A percentile compares a stretch with the other conserved stretches of the same genome.
These are phyloP conservation scores for Ustilago shanxiensis DNA, from an alignment of 1,284 basidiomycete genomes.

Conservation along the genomic window DNA sequence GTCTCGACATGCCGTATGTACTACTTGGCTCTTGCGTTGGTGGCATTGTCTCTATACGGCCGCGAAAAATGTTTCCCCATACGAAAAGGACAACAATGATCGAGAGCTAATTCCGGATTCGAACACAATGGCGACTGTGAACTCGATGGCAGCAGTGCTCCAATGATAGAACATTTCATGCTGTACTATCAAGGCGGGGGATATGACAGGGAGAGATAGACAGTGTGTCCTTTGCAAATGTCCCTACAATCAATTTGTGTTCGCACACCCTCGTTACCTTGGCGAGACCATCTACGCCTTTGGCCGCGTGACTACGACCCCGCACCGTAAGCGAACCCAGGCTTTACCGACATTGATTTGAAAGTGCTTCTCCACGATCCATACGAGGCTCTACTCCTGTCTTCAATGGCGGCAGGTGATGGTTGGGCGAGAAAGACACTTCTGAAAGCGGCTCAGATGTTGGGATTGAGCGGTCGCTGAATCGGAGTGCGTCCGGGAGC, in stretches of 20 bases:
- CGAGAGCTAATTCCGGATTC: conserved; percentile 4
- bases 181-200: no score
- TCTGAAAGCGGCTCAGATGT: conserved; percentile 9
- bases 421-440: background rate
- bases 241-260: background rate
- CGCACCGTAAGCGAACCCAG: conserved; percentile 12
- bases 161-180: no score
- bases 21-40: background rate
- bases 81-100: background rate
- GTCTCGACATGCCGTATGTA: no score
- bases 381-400: background rate
- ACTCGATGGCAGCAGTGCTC: background rate
- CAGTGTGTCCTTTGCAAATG: no score
- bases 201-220: no score
- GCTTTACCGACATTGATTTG: background rate
- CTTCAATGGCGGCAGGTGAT: background rate
- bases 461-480: conserved; percentile 12
- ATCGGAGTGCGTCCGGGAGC: conserved; percentile 7
- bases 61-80: no score
- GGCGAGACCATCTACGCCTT: conserved; percentile 8
- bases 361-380: background rate
- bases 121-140: background rate
- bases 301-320: conserved; percentile 1
- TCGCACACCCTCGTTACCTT: background rate
- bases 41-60: background rate